Base-by-base conservation (phyloP, 768 basidiomycete genomes). In the Polyporus arcularius region DNA sequence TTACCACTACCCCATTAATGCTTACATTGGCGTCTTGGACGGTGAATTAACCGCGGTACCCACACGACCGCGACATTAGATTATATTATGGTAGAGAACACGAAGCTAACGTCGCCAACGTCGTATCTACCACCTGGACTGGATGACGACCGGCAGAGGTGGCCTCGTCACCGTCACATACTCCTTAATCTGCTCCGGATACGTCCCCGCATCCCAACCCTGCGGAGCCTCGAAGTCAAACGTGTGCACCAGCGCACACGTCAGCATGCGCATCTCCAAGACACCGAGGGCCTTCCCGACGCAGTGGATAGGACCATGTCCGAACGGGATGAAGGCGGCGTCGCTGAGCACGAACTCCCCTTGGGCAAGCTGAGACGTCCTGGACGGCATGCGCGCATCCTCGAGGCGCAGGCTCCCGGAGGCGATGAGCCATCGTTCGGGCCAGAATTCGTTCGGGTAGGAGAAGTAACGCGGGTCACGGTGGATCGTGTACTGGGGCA, bases 291-390 rank as follows among this genome's bases (percentile, higher is more conserved):
- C 62, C 63, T 75, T 78, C 16, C 82, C 82, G 10, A 74, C 76
- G 63, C 84, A 85, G 60, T 81, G 80, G 9, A 78, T 75, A 12
- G 82, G 81, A 0, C 84, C 83, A 40, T 71, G 68, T 26, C 78
- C 79, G 62, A 79, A 79, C 3, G 80, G 77, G 41, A 76, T 71
- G 68, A 75, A 80, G 10, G 71, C 77, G 52, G 52, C 49, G 15
- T 62, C 18, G 57, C 76, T 72, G 50, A 64, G 59, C 45, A 68
- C 57, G 39, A 65, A 35, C 5, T 15, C 50, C 8, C 11, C 10
- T 8, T 40, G 40, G 18, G 15, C 41, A 11, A 2, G 40, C 46
- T 8, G 21, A n/a, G n/a, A n/a, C n/a, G n/a, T n/a, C n/a, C n/a
- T n/a, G 3, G 10, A 8, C 4, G 32, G 32, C 40, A 32, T 4